Conservation (phyloP, 495 filamentous ascomycete genomes). For the Aspergillus steynii region DNA sequence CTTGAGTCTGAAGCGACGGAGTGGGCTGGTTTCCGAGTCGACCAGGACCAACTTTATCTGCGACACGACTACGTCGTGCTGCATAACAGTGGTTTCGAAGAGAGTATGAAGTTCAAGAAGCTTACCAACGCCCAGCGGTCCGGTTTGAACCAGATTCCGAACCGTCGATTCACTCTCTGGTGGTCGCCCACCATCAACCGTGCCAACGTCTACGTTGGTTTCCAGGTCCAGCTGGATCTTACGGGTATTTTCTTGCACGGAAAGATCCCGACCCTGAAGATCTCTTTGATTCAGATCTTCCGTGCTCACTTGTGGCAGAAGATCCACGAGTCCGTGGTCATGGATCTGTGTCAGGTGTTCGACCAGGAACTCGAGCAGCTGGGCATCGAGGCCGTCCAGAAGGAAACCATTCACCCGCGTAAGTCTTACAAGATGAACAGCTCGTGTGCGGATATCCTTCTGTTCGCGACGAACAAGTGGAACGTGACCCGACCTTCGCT, state of each 20-base stretch:
- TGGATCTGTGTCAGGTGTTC: slow-evolving; percentile 99
- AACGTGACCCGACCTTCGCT: slow-evolving; percentile 92
- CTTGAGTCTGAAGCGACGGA: slow-evolving; percentile 38
- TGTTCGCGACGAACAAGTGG: slow-evolving; percentile 99
- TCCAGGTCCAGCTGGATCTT: slow-evolving; percentile 98
- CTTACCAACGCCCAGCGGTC: slow-evolving; percentile 97
- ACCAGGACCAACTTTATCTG: slow-evolving; percentile 51
- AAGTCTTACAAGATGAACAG: slow-evolving; percentile 99
- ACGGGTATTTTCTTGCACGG: slow-evolving; percentile 99
- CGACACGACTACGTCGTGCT: slow-evolving; percentile 48
- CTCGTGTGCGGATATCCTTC: slow-evolving; percentile 95
- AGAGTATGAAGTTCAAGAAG: slow-evolving; percentile 98
- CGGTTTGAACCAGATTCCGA: slow-evolving; percentile 99
- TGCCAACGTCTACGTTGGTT: slow-evolving; percentile 73
- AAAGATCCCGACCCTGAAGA: slow-evolving; percentile 98
- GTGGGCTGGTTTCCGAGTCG: slow-evolving; percentile 48
- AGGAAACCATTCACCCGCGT: slow-evolving; percentile 98
- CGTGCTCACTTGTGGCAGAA: slow-evolving; percentile 99
- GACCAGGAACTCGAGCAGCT: slow-evolving; percentile 96
- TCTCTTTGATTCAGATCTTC: slow-evolving; percentile 99
- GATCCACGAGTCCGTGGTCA: slow-evolving; percentile 98
- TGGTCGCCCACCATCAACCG: slow-evolving; percentile 82
- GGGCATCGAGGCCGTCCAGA: slow-evolving; percentile 97
- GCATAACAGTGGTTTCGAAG: slow-evolving; percentile 65
- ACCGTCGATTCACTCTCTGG: slow-evolving; percentile 98